Conservation (phyloP, 805 yeast genomes). For the Tetrapisispora phaffii region DNA sequence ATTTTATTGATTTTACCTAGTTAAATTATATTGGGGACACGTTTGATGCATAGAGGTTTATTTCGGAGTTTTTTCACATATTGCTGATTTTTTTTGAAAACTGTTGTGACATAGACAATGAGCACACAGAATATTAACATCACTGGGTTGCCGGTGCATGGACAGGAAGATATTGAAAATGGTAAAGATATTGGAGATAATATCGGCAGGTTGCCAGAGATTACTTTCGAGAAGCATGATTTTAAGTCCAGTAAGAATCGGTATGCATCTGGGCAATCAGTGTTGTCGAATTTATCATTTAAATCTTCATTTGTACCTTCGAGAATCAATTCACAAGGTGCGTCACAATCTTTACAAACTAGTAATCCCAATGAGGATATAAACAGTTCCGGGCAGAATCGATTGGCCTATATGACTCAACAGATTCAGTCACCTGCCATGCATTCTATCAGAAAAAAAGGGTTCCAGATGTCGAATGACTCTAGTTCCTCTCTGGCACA, state of each 20-base stretch:
- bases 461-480: slow-evolving; percentile 9
- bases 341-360: background rate
- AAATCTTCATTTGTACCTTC: slow-evolving; percentile 39
- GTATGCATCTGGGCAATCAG: slow-evolving; percentile 34
- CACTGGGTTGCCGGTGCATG: no score
- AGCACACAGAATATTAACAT: no score
- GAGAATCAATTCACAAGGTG: background rate
- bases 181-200: background rate
- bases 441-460: slow-evolving; percentile 28
- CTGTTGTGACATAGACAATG: no score
- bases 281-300: slow-evolving; percentile 50
- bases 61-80: no score
- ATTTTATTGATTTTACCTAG: no score
- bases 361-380: slow-evolving; percentile 40
- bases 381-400: slow-evolving; percentile 7
- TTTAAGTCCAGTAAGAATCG: slow-evolving; percentile 42
- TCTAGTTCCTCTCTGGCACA: background rate
- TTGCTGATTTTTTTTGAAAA: no score
- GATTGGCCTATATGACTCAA: slow-evolving; percentile 25
- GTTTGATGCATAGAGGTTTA: no score
- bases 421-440: slow-evolving; percentile 36
- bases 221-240: slow-evolving; percentile 42
- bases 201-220: background rate
- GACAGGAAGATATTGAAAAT: background rate
- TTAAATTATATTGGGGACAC: no score